Conservation (phyloP, 2,329 filamentous ascomycete genomes). For the Chaetomium strumarium region DNA sequence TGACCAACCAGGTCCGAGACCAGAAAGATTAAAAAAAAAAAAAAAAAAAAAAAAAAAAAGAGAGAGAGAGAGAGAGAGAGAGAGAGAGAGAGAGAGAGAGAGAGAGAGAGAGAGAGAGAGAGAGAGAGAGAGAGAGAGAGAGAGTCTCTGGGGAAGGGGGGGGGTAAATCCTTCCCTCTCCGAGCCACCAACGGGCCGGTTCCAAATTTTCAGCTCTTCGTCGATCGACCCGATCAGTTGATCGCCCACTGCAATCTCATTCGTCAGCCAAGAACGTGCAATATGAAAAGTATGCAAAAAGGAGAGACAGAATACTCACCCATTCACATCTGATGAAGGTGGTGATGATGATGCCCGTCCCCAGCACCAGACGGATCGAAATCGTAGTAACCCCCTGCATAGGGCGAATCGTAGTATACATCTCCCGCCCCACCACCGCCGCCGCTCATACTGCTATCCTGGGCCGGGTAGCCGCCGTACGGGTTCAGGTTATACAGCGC, state of each 20-base stretch:
- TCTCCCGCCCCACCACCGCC: neutral
- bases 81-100: too few relatives aligned
- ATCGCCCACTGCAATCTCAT: neutral
- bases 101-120: too few relatives aligned
- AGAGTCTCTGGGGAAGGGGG: neutral
- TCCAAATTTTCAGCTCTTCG: neutral
- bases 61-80: neutral
- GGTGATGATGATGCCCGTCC: constrained; percentile 1
- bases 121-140: neutral
- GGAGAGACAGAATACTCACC: neutral
- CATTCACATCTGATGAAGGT: neutral
- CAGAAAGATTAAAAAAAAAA: constrained; percentile 3
- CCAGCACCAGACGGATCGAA: constrained; percentile 5
- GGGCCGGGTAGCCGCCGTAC: constrained; percentile 11
- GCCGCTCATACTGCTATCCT: neutral
- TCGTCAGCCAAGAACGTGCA: constrained; percentile 4
- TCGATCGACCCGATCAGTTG: neutral
- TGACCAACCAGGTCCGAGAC: constrained; percentile 10
- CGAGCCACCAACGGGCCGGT: neutral
- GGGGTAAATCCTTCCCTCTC: constrained; percentile 13
- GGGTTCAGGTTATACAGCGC: constrained; percentile 15
- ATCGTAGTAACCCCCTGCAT: constrained; percentile 10
- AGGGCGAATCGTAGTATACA: constrained; percentile 10
- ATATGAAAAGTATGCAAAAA: neutral
- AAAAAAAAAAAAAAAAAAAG: constrained; percentile 1